Conservation (phyloP, 176 grass and related monocot species). For the Zoysia pacifica region DNA sequence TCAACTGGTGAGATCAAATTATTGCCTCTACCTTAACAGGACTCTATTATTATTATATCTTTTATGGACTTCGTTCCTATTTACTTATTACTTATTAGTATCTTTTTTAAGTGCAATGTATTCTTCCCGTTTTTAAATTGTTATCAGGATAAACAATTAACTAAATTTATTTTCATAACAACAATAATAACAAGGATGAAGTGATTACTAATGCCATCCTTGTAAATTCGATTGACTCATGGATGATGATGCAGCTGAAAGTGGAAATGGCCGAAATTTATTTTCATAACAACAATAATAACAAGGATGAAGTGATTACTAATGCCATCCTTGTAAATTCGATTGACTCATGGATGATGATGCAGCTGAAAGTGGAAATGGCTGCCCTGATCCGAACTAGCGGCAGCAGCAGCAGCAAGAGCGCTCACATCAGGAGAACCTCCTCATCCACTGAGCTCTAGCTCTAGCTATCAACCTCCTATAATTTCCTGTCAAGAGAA, state of each 20-base stretch:
- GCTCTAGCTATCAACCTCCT: neutral
- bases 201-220: neutral
- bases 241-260: conserved; percentile 39
- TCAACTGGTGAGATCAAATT: too few relatives aligned
- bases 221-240: neutral
- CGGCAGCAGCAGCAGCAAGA: conserved; percentile 16
- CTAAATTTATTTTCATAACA: too few relatives aligned
- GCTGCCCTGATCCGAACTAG: conserved; percentile 31
- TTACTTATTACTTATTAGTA: too few relatives aligned
- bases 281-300: too few relatives aligned
- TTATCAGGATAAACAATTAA: too few relatives aligned
- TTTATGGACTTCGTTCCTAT: too few relatives aligned
- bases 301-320: too few relatives aligned
- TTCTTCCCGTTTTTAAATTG: too few relatives aligned
- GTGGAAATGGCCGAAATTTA: conserved; percentile 23
- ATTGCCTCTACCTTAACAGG: too few relatives aligned
- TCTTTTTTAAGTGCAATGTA: too few relatives aligned
- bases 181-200: too few relatives aligned
- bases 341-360: neutral
- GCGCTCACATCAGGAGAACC: conserved; percentile 26
- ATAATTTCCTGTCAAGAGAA: neutral
- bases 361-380: conserved; percentile 47
- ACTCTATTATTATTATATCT: too few relatives aligned
- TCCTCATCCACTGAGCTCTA: conserved; percentile 37
- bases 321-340: neutral